A percentile compares a stretch with the other conserved stretches of the same genome.
phyloP scores from a whole-genome alignment of 192 early-diverging fungal species.

The Chytriomyces sp. region DNA sequence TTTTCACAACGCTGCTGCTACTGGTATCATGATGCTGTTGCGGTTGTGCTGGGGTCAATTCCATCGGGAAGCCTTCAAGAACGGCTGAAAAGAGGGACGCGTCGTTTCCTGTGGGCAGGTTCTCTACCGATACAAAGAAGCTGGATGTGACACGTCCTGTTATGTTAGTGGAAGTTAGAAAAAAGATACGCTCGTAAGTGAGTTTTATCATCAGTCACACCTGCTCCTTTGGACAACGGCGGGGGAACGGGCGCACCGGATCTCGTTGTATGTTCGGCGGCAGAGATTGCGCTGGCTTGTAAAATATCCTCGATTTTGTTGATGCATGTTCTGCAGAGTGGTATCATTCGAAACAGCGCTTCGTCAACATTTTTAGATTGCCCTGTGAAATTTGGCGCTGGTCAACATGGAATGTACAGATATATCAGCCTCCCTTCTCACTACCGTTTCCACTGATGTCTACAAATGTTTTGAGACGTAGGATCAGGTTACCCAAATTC shows the following conservation, averaged over 20 bases:
- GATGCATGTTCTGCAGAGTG: constrained; percentile 33
- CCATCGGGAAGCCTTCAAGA: constrained; percentile 8
- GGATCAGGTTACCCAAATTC: constrained; percentile 29
- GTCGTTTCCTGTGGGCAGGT: neutral
- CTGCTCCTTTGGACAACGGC: neutral
- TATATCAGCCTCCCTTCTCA: neutral
- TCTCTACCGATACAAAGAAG: constrained; percentile 1
- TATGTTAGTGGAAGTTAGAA: neutral
- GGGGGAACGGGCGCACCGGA: neutral
- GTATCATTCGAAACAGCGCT: constrained; percentile 33
- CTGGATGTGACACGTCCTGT: neutral
- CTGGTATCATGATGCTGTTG: neutral
- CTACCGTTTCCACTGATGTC: constrained; percentile 25
- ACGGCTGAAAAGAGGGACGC: constrained; percentile 32
- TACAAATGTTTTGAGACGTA: constrained; percentile 29
- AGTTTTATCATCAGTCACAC: neutral
- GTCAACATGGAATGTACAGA: neutral
- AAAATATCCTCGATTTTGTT: constrained; percentile 26
- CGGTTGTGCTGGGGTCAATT: neutral
- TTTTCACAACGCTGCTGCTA: constrained; percentile 2
- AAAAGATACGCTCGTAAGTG: neutral
- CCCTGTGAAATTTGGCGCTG: neutral
- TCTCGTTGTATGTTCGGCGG: neutral
- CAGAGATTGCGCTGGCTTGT: constrained; percentile 3
- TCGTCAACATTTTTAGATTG: constrained; percentile 21